These are phyloP conservation scores for Mycena vulgaris DNA, from an alignment of 768 basidiomycete genomes.

Conservation along the genomic window DNA sequence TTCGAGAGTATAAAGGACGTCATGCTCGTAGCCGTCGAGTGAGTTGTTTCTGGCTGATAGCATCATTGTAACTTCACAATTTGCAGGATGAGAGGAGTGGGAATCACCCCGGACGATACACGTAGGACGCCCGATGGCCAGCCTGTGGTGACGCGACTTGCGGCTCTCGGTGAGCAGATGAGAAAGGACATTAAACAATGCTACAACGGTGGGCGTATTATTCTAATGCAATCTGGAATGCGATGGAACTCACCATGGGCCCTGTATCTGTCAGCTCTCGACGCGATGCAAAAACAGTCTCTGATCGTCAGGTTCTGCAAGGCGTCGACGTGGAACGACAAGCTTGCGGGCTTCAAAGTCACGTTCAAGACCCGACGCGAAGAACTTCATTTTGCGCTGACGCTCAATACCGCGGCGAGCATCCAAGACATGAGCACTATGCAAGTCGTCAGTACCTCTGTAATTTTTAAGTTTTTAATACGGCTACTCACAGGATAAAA, in stretches of 20 bases:
- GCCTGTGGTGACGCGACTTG: neutral
- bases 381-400: slow-evolving; percentile 3
- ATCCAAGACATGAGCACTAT: neutral
- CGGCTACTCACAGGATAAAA: too few relatives aligned
- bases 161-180: slow-evolving; percentile 2
- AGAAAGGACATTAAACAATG: slow-evolving; percentile 13
- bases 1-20: slow-evolving; percentile 9
- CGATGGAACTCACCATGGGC: too few relatives aligned
- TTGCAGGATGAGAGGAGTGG: slow-evolving; percentile 2
- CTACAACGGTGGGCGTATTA: slow-evolving; percentile 16
- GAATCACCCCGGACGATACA: neutral
- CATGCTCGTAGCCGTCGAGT: neutral
- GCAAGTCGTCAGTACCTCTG: neutral
- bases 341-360: neutral
- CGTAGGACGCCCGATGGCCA: neutral
- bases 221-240: too few relatives aligned
- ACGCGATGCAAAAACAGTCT: neutral
- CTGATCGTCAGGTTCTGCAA: slow-evolving; percentile 5
- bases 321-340: slow-evolving; percentile 12
- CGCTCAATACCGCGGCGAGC: neutral
- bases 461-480: too few relatives aligned
- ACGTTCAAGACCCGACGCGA: neutral
- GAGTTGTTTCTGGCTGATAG: neutral
- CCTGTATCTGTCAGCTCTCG: neutral
- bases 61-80: neutral